A percentile compares a stretch with the other conserved stretches of the same genome.
These are phyloP conservation scores for Penicillium sp. DNA, from an alignment of 2,329 filamentous ascomycete genomes.

Conservation along the genomic window DNA sequence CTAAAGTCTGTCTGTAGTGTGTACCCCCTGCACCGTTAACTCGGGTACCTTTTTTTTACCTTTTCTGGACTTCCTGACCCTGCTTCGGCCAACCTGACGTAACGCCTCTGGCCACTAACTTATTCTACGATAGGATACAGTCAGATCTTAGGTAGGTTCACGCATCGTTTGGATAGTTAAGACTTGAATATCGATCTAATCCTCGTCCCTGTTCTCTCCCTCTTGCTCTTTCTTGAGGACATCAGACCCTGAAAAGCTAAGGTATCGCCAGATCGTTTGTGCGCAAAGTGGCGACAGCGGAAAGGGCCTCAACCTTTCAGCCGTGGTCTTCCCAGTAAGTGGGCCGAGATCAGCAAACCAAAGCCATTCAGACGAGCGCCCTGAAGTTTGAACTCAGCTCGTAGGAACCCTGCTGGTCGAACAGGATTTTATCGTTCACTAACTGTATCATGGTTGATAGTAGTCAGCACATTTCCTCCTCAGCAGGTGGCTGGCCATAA, in stretches of 20 bases:
- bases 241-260: slow-evolving; percentile 18
- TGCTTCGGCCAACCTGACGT: not conserved
- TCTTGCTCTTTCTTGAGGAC: not conserved
- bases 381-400: slow-evolving; percentile 9
- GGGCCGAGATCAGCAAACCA: slow-evolving; percentile 23
- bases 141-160: not conserved
- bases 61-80: not conserved
- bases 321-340: slow-evolving; percentile 5
- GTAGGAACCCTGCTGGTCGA: not conserved
- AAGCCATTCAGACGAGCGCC: slow-evolving; percentile 13
- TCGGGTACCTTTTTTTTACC: not conserved
- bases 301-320: not conserved
- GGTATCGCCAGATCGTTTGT: slow-evolving; percentile 5
- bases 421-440: not conserved
- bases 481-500: not conserved
- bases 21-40: not conserved
- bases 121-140: no score
- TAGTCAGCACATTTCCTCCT: not conserved
- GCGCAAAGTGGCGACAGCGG: not conserved
- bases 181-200: no score
- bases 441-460: no score
- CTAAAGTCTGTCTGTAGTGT: no score
- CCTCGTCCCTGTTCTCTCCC: no score
- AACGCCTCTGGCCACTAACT: not conserved
- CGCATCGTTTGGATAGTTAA: not conserved